Evolutionary conservation across 2,329 filamentous ascomycete species (phyloP), one percentile per base, ranked within the genome.

Genomic region (Drechslera avenae): DNA sequence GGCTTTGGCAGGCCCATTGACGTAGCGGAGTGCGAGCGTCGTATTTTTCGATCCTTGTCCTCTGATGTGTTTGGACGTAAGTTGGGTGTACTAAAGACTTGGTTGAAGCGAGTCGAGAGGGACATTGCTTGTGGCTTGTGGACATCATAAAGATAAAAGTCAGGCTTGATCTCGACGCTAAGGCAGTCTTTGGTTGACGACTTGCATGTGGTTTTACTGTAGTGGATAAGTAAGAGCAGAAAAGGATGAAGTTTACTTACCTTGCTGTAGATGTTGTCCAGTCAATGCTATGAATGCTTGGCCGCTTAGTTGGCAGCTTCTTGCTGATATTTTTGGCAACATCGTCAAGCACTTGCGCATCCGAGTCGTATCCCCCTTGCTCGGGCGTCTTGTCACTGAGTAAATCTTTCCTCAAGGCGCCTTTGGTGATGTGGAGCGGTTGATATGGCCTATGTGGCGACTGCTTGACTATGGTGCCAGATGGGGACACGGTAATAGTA

Each of bases 301-400:
- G 57, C 31, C 71, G 57, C 52, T 72, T 73, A n/a, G 44, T 59
- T 0, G 66, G 60, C 10, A 62, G 54, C 40, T 58, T 68, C 50
- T 64, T 73, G 2, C 60, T 66, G 2, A 70, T 52, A 32, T 68
- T 64, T 32, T 44, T 66, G 5, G 64, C 68, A 26, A 72, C 56
- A 30, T 72, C 68, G 37, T 68, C 63, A 12, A 76, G 50, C 18
- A 68, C 56, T 46, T 67, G 50, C 23, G 73, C 73, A 58, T 76
- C 74, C 10, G 65, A 60, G 48, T 76, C 73, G 34, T 74, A 75
- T 10, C 69, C 70, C 6, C 71, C 71, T 37, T 73, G 62, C 19
- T 63, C 59, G 5, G 67, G 62, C 40, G 57, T 62, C 54, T 67
- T 69, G 49, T 69, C 60, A 36, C 63, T 69, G 3, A 73, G 52